Evolutionary conservation across 2,329 filamentous ascomycete genomes (phyloP).

Genomic region (Penicillium sp.): DNA sequence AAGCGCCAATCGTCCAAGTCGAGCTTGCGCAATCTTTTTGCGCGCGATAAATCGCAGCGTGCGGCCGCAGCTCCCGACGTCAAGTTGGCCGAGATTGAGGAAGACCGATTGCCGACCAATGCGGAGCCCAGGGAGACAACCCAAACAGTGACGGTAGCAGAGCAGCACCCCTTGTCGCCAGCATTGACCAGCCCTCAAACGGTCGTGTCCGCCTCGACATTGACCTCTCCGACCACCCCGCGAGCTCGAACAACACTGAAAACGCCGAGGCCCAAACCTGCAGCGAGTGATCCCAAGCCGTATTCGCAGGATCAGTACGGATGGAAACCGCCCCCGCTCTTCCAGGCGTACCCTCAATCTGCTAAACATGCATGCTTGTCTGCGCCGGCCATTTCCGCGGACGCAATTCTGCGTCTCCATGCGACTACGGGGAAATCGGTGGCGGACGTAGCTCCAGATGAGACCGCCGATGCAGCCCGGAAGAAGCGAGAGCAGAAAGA

Average conservation of each 20-base stretch:
- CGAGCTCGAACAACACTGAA: constrained; percentile 26
- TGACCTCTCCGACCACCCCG: constrained; percentile 31
- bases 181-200: constrained; percentile 34
- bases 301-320: constrained; percentile 33
- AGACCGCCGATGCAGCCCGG: constrained; percentile 26
- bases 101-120: constrained; percentile 25
- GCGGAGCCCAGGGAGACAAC: constrained; percentile 1
- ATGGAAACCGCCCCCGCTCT: constrained; percentile 76
- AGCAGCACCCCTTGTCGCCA: constrained; percentile 33
- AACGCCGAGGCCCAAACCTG: constrained; percentile 26
- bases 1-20: constrained; percentile 44
- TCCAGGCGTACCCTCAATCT: constrained; percentile 84
- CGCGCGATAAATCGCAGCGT: constrained; percentile 40
- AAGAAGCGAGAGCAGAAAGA: constrained; percentile 43
- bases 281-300: constrained; percentile 31
- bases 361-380: constrained; percentile 73
- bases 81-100: constrained; percentile 40
- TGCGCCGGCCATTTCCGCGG: constrained; percentile 68
- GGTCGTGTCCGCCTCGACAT: constrained; percentile 29
- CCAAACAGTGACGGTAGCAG: constrained; percentile 21
- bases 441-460: constrained; percentile 24
- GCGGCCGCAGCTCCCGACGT: constrained; percentile 26
- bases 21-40: constrained; percentile 43
- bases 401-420: constrained; percentile 66
- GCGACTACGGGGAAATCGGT: constrained; percentile 32